A percentile compares a stretch with the other conserved stretches of the same genome.
Evolutionary conservation across 192 early-diverging fungal species (phyloP).

Genomic region (Chytriomyces sp.): DNA sequence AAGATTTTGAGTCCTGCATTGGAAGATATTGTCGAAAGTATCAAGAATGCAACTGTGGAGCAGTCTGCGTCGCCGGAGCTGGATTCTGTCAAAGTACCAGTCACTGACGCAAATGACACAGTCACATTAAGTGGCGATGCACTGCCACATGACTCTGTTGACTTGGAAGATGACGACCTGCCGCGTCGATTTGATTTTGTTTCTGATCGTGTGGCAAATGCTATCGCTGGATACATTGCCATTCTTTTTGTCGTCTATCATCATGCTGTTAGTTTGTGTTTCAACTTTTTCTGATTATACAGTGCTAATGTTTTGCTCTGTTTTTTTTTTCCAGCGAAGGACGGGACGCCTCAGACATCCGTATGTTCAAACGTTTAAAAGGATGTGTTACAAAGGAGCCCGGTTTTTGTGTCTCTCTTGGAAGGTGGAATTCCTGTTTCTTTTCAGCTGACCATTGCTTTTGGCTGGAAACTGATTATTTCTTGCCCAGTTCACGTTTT

Average conservation of each 20-base stretch:
- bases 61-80: constrained; percentile 1
- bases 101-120: background rate
- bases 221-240: constrained; percentile 66
- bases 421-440: constrained; percentile 52
- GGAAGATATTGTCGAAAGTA: background rate
- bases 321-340: constrained; percentile 32
- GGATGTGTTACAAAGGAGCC: constrained; percentile 43
- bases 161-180: background rate
- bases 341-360: constrained; percentile 47
- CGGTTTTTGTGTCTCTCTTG: constrained; percentile 41
- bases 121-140: no score
- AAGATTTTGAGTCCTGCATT: background rate
- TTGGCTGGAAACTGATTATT: constrained; percentile 28
- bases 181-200: constrained; percentile 23
- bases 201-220: constrained; percentile 62
- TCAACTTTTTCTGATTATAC: background rate
- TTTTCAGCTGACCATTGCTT: constrained; percentile 20
- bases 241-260: constrained; percentile 51
- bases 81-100: constrained; percentile 4
- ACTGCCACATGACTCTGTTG: background rate
- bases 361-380: constrained; percentile 48
- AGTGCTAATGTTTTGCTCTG: background rate
- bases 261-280: constrained; percentile 41
- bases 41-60: constrained; percentile 33
- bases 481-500: constrained; percentile 67